Base-by-base conservation (phyloP, 2,329 filamentous ascomycete species). In the Neocucurbitaria cava region DNA sequence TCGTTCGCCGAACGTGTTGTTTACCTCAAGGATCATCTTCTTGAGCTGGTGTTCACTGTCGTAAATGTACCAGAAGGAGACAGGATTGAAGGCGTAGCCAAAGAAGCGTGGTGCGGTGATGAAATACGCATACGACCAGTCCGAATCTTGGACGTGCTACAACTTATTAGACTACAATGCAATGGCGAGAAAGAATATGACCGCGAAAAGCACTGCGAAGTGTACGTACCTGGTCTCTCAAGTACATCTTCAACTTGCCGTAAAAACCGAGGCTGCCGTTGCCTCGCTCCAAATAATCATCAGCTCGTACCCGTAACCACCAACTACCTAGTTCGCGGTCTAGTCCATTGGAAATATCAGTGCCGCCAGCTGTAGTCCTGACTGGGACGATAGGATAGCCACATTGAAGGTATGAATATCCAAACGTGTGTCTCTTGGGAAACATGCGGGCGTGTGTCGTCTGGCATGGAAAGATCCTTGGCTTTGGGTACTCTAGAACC, bases 51-150 rank as follows among this genome's bases (percentile, higher is more conserved):
- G 82, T 8, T 83, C 73, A 0, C 74, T 61, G 11, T 86, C 83
- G 69, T 93, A 92, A 2, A 93, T 81, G 61, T 92, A 91, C 88
- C 89, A 93, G 65, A 92, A 90, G 0, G 89, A 92, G 2, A 89
- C 87, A 0, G 89, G 89, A 63, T 91, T 92, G 75, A 90, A 91
- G 20, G 85, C 84, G 67, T 89, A 90, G 3, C 87, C 87, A 5
- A 90, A 71, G 56, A 91, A 88, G 26, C 82, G 82, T 5, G 89
- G 85, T 3, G 88, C 87, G 1, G 90, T 92, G 20, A 91, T 79
- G 3, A 93, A 78, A 63, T 91, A 92, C 0, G 86, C 88, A 64
- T 87, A 81, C 10, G 87, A 84, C 75, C 89, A 92, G 41, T 81
- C 77, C 1, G 79, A 68, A 45, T 85, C 83, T 53, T 87, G 78